Evolutionary conservation across 257 asterid genomes (phyloP), one percentile per base, ranked within the genome.

Genomic region (Rhazya stricta): DNA sequence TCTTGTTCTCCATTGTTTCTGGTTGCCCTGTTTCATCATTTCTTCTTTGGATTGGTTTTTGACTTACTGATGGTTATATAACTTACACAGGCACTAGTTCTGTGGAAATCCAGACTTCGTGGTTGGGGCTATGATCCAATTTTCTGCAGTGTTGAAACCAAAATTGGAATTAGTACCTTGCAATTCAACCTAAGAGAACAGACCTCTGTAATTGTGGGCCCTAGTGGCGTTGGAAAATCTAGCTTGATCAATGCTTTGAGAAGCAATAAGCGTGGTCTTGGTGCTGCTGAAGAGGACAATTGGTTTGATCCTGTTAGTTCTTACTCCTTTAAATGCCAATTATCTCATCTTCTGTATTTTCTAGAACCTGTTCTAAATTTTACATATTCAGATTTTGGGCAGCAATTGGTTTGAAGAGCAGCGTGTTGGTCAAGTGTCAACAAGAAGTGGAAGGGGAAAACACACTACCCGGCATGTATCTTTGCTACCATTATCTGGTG

Each of bases 201-300:
- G 82, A 91, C 96, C 21, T 87, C 96, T 70, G 98, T 94, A 39
- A 84, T 92, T 78, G 94, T 89, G 46, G 98, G 99, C 78, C 99
- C 98, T 9, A 94, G 99, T 50, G 99, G 99, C 34, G 99, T 94
- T 78, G 99, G 99, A 60, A 94, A 92, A 85, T 94, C 99, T 48
- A 94, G 99, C 74, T 82, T 94, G 84, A 94, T 94, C 78, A 94
- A 94, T 81, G 93, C 90, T 72, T 79, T 94, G 76, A 89, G 99
- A 85, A 85, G 83, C 83, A 86, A 78, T 42, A 86, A 70, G 69
- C 84, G 63, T 74, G 78, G 36, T 79, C 68, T 76, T 72, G 88
- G 84, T 43, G 71, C 77, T 68, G 70, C 53, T 42, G 85, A 84
- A 67, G 91, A 86, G 51, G 90, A 85, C 70, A 89, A 83, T 74